phyloP scores from a whole-genome alignment of 352 stramenopile species.

The Thalassiosira hispida region DNA sequence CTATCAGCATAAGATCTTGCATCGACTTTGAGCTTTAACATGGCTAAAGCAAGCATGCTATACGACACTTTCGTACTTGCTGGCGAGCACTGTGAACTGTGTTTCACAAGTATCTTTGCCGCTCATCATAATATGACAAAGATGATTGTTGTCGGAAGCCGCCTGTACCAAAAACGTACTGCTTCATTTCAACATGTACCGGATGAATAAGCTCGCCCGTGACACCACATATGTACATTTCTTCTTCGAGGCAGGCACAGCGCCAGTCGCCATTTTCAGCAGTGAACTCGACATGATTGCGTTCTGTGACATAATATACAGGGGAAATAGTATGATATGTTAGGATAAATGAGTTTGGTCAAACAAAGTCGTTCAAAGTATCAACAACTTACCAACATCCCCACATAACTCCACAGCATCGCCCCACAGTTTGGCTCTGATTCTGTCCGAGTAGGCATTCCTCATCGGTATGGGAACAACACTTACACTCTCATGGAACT shows the following conservation, averaged over 20 bases:
- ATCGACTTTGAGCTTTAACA: too few species aligned
- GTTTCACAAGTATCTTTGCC: too few species aligned
- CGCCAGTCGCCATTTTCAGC: slow-evolving; percentile 44
- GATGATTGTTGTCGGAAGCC: too few species aligned
- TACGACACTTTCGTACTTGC: too few species aligned
- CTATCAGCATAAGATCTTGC: too few species aligned
- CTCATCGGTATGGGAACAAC: slow-evolving; percentile 67
- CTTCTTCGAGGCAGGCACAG: slow-evolving; percentile 29
- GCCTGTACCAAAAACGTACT: slow-evolving; percentile 7
- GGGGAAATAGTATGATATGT: not conserved
- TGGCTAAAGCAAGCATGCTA: too few species aligned
- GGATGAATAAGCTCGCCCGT: slow-evolving; percentile 44
- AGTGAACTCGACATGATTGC: slow-evolving; percentile 47
- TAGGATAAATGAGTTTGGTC: not conserved
- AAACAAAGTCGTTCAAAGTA: not conserved
- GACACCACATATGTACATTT: slow-evolving; percentile 34
- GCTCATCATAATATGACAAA: too few species aligned
- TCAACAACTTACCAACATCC: slow-evolving; percentile 36
- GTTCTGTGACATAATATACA: not conserved
- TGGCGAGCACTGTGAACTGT: too few species aligned
- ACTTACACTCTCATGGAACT: slow-evolving; percentile 57
- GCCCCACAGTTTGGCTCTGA: slow-evolving; percentile 56
- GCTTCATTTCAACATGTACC: slow-evolving; percentile 21
- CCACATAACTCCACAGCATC: slow-evolving; percentile 46
- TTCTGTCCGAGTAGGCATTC: slow-evolving; percentile 66